phyloP scores from a whole-genome alignment of 495 filamentous ascomycete species.

The Darksidea phi region DNA sequence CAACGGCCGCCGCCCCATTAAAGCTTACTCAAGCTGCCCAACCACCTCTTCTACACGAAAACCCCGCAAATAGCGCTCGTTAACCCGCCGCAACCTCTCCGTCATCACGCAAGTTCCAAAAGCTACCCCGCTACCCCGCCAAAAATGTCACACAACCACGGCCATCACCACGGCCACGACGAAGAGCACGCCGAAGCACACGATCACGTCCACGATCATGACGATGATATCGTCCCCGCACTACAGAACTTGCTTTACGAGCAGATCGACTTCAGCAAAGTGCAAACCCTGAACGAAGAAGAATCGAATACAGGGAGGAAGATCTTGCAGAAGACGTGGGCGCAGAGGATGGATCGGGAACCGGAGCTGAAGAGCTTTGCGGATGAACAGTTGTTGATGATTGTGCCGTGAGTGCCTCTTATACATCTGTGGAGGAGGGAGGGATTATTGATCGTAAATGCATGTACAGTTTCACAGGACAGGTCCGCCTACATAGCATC shows the following conservation, averaged over 20 bases:
- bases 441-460: conserved; percentile 8
- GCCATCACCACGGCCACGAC: conserved; percentile 43
- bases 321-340: conserved; percentile 88
- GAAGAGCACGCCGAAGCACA: conserved; percentile 47
- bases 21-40: no score
- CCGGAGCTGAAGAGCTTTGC: conserved; percentile 79
- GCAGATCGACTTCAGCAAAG: conserved; percentile 83
- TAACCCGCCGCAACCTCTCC: neutral
- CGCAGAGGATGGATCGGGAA: conserved; percentile 65
- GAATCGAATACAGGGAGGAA: conserved; percentile 63
- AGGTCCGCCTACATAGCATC: conserved; percentile 86
- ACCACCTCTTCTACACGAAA: no score
- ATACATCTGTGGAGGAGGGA: neutral
- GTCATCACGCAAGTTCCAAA: neutral
- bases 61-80: neutral
- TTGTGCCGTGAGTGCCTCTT: conserved; percentile 71
- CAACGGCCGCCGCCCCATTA: no score
- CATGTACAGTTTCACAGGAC: conserved; percentile 76
- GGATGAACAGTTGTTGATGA: conserved; percentile 91
- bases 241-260: conserved; percentile 84
- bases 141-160: conserved; percentile 43
- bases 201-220: conserved; percentile 65
- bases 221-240: conserved; percentile 87
- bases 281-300: conserved; percentile 82
- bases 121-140: conserved; percentile 28